Evolutionary conservation across 1,139 yeast species (phyloP).

Genomic region (Geotrichum citri-aurantii): DNA sequence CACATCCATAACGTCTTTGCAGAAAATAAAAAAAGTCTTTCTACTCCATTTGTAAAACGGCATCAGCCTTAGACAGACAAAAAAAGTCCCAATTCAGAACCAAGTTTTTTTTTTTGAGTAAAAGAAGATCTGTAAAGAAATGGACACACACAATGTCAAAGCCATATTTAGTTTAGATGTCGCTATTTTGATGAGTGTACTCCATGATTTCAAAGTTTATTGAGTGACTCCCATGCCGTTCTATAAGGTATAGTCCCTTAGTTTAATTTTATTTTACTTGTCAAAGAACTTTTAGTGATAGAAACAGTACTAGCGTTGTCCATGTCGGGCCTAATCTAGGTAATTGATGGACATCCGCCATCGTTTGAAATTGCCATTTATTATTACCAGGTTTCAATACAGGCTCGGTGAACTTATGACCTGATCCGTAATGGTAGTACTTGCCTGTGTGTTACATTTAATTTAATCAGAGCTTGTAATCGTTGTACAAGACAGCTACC

Average conservation of each 20-base stretch:
- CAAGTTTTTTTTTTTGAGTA: background rate
- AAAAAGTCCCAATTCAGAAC: no score
- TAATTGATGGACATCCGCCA: background rate
- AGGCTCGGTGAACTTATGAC: no score
- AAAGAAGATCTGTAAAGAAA: background rate
- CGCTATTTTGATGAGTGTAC: background rate
- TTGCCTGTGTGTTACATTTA: no score
- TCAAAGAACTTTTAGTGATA: background rate
- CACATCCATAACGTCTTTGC: background rate
- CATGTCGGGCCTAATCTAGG: background rate
- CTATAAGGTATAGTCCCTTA: background rate
- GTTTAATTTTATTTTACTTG: no score
- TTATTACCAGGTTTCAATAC: background rate
- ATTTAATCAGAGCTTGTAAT: no score
- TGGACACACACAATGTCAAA: background rate
- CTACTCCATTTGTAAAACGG: background rate
- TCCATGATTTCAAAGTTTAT: no score
- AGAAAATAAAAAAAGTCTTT: no score
- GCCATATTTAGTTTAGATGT: background rate
- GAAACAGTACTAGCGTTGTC: background rate
- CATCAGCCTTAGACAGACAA: background rate
- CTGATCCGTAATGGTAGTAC: no score
- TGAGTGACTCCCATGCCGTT: background rate
- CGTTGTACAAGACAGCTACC: background rate
- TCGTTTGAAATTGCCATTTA: background rate